phyloP scores from a whole-genome alignment of 164 flowering plant genomes.

The Platanus orientalis region DNA sequence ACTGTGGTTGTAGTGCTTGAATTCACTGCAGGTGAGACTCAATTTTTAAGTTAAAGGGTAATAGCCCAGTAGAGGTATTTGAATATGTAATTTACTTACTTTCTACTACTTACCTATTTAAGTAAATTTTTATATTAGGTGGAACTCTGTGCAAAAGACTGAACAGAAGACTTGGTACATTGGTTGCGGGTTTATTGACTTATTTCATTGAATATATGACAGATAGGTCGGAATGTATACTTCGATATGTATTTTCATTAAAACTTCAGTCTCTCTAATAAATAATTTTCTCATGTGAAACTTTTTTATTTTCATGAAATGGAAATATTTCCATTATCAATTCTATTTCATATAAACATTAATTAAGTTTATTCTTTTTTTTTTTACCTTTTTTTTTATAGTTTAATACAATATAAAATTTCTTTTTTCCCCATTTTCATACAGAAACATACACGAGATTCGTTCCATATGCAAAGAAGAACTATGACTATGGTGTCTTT shows the following conservation, averaged over 20 bases:
- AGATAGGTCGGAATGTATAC: conserved; percentile 35
- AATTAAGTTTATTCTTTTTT: conserved; percentile 1
- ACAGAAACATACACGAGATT: conserved; percentile 69
- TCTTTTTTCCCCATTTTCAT: too few relatives aligned
- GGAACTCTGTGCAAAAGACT: conserved; percentile 89
- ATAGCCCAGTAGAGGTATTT: not conserved
- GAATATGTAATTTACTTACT: not conserved
- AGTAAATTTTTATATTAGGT: conserved; percentile 29
- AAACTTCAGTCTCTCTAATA: conserved; percentile 53
- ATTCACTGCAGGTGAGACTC: conserved; percentile 77
- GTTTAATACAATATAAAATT: too few relatives aligned
- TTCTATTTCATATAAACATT: too few relatives aligned
- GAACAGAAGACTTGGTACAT: conserved; percentile 85
- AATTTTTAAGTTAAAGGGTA: too few relatives aligned
- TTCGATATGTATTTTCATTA: conserved; percentile 69
- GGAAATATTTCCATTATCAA: too few relatives aligned
- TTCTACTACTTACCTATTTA: not conserved
- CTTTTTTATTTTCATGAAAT: too few relatives aligned
- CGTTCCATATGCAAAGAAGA: conserved; percentile 71
- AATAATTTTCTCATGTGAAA: conserved; percentile 34
- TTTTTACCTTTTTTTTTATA: not conserved
- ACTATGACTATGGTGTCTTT: conserved; percentile 84
- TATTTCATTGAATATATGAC: conserved; percentile 69
- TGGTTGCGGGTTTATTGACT: conserved; percentile 73
- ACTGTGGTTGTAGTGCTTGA: conserved; percentile 94